Evolutionary conservation across 192 early-diverging fungal species (phyloP).

Genomic region (Coemansia sp.): DNA sequence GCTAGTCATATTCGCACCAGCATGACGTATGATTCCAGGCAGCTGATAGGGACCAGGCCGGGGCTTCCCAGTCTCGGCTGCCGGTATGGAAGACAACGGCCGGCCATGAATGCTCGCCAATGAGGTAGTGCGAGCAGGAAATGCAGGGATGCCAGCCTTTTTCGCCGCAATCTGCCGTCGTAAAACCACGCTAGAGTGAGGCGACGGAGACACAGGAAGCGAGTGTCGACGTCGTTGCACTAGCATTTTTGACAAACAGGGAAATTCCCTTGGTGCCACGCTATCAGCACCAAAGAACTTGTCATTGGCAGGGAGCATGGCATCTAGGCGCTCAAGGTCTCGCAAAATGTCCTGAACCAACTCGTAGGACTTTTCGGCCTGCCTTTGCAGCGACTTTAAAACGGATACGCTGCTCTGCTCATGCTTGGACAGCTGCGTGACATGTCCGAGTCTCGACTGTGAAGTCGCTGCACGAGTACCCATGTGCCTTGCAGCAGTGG

Average conservation of each 20-base stretch:
- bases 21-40: constrained; percentile 14
- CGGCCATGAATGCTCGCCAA: constrained; percentile 7
- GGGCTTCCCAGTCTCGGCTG: constrained; percentile 11
- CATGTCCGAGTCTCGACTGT: constrained; percentile 21
- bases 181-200: constrained; percentile 23
- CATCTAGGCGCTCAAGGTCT: constrained; percentile 52
- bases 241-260: constrained; percentile 22
- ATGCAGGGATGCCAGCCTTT: constrained; percentile 30
- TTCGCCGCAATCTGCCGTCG: constrained; percentile 40
- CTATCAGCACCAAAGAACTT: constrained; percentile 22
- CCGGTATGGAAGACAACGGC: constrained; percentile 24
- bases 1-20: background rate
- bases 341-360: constrained; percentile 50
- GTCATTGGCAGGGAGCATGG: constrained; percentile 24
- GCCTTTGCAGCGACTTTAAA: constrained; percentile 43
- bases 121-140: constrained; percentile 24
- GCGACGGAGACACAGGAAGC: constrained; percentile 19
- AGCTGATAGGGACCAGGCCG: constrained; percentile 32
- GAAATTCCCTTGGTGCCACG: constrained; percentile 20
- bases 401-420: constrained; percentile 36
- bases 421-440: constrained; percentile 36
- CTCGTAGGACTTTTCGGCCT: constrained; percentile 55
- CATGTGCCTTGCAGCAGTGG: constrained; percentile 36
- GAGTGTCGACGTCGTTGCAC: constrained; percentile 23
- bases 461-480: constrained; percentile 33